A percentile compares a stretch with the other conserved stretches of the same genome.
Conservation (phyloP, 2,329 filamentous ascomycete species). For the Sarocladium kiliense region DNA sequence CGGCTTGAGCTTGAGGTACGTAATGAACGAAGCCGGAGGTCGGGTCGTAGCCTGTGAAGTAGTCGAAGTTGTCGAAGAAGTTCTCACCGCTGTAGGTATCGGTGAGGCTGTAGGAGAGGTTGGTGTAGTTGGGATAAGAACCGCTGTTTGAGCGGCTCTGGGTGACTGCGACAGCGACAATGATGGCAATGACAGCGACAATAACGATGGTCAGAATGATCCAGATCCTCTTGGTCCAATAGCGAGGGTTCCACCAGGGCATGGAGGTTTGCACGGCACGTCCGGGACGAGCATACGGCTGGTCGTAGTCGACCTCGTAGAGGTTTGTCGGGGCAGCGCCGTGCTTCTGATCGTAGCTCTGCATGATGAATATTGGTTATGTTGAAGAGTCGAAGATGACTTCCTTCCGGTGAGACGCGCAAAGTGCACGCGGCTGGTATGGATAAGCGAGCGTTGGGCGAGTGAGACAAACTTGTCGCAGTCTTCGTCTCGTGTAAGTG, state of each 20-base stretch:
- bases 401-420: too few relatives aligned
- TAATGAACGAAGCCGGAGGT: constrained; percentile 49
- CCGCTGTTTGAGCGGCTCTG: constrained; percentile 32
- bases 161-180: constrained; percentile 41
- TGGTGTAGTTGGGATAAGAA: constrained; percentile 43
- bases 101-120: constrained; percentile 39
- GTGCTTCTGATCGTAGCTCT: not conserved
- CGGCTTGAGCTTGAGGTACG: constrained; percentile 37
- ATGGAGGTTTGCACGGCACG: constrained; percentile 18
- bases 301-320: constrained; percentile 1
- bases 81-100: constrained; percentile 44
- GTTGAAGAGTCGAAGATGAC: too few relatives aligned
- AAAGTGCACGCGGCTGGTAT: not conserved
- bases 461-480: not conserved
- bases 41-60: constrained; percentile 45
- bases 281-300: not conserved
- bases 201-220: constrained; percentile 32
- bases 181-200: constrained; percentile 37
- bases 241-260: constrained; percentile 41
- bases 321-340: not conserved
- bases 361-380: not conserved
- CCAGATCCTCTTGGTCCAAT: constrained; percentile 51
- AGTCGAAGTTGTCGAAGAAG: constrained; percentile 53
- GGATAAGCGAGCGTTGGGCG: not conserved
- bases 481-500: not conserved